These are phyloP conservation scores for Didymellaceae sp. DNA, from an alignment of 2,329 filamentous ascomycete genomes.

Conservation along the genomic window DNA sequence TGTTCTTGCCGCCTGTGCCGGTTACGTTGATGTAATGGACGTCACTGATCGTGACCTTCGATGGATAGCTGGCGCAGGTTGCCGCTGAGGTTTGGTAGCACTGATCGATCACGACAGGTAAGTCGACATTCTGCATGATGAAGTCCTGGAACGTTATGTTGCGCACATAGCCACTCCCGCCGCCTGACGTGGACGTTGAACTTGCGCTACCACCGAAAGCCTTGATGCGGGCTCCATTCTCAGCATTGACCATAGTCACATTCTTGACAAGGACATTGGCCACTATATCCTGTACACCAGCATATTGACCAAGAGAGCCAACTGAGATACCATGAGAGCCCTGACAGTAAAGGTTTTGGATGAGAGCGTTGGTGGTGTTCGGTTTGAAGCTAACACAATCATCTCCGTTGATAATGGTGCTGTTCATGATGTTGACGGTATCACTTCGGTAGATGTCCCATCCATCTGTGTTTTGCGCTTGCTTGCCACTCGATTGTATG, in stretches of 20 bases:
- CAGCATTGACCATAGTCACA: conserved; percentile 48
- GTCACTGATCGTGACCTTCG: conserved; percentile 61
- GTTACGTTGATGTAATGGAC: conserved; percentile 63
- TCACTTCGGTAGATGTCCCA: conserved; percentile 68
- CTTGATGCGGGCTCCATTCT: conserved; percentile 74
- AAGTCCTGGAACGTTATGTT: conserved; percentile 73
- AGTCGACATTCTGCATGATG: conserved; percentile 67
- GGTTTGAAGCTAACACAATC: conserved; percentile 79
- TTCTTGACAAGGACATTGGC: conserved; percentile 64
- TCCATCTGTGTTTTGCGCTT: conserved; percentile 70
- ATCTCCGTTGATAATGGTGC: conserved; percentile 68
- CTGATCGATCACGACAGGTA: conserved; percentile 68
- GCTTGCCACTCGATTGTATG: conserved; percentile 57
- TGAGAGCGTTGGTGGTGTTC: conserved; percentile 71
- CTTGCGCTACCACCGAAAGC: conserved; percentile 70
- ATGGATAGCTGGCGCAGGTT: conserved; percentile 64
- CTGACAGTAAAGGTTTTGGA: conserved; percentile 71
- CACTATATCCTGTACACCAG: conserved; percentile 71
- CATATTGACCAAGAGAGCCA: conserved; percentile 73
- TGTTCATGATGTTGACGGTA: conserved; percentile 71
- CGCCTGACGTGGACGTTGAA: conserved; percentile 67
- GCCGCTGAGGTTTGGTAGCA: conserved; percentile 69
- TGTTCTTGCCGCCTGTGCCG: conserved; percentile 58
- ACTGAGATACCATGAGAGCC: conserved; percentile 75
- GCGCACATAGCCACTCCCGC: conserved; percentile 65